A percentile compares a stretch with the other conserved stretches of the same genome.
Evolutionary conservation across 495 filamentous ascomycete species (phyloP).

Genomic region (Talaromyces borbonicus): DNA sequence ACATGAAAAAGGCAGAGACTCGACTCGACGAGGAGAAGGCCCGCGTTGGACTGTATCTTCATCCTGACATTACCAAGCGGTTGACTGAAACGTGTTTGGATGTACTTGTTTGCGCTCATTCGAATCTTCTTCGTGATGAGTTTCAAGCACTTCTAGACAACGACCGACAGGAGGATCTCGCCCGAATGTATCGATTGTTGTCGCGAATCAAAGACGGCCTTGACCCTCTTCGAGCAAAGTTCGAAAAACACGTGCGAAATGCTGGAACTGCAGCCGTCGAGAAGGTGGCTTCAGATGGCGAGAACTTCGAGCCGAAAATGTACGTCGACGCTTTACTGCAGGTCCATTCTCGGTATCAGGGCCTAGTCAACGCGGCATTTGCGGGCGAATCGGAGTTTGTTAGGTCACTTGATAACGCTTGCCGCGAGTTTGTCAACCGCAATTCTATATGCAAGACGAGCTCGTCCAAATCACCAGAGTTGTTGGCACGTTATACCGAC

Average conservation of each 20-base stretch:
- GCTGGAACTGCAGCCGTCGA: conserved; percentile 80
- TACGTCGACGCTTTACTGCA: conserved; percentile 94
- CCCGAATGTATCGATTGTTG: conserved; percentile 90
- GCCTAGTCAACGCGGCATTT: conserved; percentile 85
- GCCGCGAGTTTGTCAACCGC: conserved; percentile 94
- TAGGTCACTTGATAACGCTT: conserved; percentile 91
- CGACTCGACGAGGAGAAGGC: conserved; percentile 92
- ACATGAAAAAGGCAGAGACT: conserved; percentile 98
- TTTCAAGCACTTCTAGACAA: conserved; percentile 95
- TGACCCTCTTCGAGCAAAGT: conserved; percentile 78
- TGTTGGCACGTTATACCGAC: conserved; percentile 95
- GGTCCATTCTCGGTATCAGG: conserved; percentile 86
- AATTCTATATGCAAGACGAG: conserved; percentile 90
- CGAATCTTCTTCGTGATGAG: conserved; percentile 75
- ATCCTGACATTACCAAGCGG: conserved; percentile 72
- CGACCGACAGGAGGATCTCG: conserved; percentile 89
- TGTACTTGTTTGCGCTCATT: conserved; percentile 83
- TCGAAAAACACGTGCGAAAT: conserved; percentile 87
- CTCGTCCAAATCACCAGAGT: conserved; percentile 84
- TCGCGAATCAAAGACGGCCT: conserved; percentile 85
- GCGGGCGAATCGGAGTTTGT: conserved; percentile 95
- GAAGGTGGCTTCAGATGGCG: conserved; percentile 81
- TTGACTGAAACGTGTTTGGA: conserved; percentile 82
- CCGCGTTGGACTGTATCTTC: conserved; percentile 84
- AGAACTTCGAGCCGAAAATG: conserved; percentile 87